These are phyloP conservation scores for Monosporozyma yasuniensis DNA, from an alignment of 805 yeast genomes.

Conservation along the genomic window DNA sequence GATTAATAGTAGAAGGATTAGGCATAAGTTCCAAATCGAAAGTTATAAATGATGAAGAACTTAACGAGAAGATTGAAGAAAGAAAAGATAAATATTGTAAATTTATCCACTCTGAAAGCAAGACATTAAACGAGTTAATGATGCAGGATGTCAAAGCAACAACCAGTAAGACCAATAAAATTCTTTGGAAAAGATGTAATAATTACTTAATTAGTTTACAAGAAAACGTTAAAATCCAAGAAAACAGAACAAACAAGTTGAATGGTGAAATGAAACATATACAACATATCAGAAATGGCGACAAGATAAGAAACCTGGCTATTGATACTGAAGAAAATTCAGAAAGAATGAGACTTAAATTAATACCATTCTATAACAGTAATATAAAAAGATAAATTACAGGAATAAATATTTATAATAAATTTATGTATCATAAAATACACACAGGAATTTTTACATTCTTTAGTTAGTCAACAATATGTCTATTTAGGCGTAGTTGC, in stretches of 20 bases:
- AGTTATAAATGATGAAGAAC: not conserved
- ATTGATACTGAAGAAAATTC: slow-evolving; percentile 64
- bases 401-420: not conserved
- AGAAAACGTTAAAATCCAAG: slow-evolving; percentile 1
- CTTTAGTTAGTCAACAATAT: too few relatives aligned
- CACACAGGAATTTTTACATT: too few relatives aligned
- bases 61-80: not conserved
- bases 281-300: not conserved
- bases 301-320: slow-evolving; percentile 12
- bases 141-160: not conserved
- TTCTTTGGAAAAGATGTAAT: not conserved
- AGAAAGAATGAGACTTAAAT: slow-evolving; percentile 55
- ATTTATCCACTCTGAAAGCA: not conserved
- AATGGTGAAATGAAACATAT: not conserved
- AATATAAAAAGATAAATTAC: not conserved
- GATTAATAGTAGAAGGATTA: not conserved
- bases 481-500: slow-evolving; percentile 7
- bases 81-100: not conserved
- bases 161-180: not conserved
- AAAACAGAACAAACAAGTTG: not conserved
- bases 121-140: not conserved
- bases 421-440: not conserved
- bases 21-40: not conserved
- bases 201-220: not conserved
- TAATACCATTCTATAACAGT: slow-evolving; percentile 35